Evolutionary conservation across 2,329 filamentous ascomycete species (phyloP).

Genomic region (Sporothrix dimorphospora): DNA sequence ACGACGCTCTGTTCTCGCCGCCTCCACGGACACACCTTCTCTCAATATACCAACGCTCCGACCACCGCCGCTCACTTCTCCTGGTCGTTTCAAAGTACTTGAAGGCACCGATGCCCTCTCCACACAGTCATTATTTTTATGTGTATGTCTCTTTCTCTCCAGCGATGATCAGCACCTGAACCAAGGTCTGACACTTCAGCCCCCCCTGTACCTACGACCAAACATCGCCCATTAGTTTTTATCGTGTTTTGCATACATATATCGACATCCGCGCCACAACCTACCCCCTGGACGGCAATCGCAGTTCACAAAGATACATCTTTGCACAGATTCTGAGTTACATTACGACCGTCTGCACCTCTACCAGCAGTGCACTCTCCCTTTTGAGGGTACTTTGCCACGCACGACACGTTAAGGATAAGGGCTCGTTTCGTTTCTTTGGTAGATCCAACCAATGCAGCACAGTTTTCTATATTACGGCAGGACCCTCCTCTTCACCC

Average conservation of each 20-base stretch:
- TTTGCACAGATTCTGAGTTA: background rate
- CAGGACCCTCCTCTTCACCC: slow-evolving; percentile 15
- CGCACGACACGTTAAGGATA: background rate
- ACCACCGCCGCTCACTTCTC: background rate
- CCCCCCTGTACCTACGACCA: slow-evolving; percentile 13
- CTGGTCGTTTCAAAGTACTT: slow-evolving; percentile 15
- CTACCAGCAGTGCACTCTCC: background rate
- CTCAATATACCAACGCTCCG: background rate
- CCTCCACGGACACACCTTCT: background rate
- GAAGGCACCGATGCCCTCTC: slow-evolving; percentile 5
- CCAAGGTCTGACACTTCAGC: slow-evolving; percentile 18
- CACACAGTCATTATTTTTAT: background rate
- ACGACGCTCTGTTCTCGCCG: slow-evolving; percentile 13
- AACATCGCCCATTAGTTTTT: background rate
- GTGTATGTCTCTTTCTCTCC: background rate
- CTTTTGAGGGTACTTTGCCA: background rate
- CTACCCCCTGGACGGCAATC: background rate
- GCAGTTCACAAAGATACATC: background rate
- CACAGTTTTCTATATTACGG: slow-evolving; percentile 13
- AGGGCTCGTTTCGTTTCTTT: background rate
- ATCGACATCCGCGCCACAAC: background rate
- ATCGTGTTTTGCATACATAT: slow-evolving; percentile 8
- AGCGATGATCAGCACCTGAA: slow-evolving; percentile 13
- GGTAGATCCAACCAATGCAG: background rate
- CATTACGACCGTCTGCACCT: background rate